A percentile compares a stretch with the other conserved stretches of the same genome.
phyloP scores from a whole-genome alignment of 345 rosid genomes.

The Rhodamnia argentea region DNA sequence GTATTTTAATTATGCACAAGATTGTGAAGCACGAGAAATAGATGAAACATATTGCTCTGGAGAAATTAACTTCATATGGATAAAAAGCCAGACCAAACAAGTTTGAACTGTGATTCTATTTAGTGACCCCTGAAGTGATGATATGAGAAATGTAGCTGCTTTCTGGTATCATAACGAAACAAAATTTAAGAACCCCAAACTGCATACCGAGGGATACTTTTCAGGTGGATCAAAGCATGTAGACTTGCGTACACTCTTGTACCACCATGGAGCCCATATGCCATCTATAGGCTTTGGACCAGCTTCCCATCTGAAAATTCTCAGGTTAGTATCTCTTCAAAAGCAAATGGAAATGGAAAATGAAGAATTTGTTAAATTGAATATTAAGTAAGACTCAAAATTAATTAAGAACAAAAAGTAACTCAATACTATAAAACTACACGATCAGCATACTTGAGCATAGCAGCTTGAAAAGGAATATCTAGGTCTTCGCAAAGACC shows the following conservation, averaged over 20 bases:
- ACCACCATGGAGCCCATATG: slow-evolving; percentile 89
- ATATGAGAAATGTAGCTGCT: not conserved
- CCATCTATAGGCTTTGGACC: slow-evolving; percentile 87
- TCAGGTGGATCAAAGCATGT: slow-evolving; percentile 40
- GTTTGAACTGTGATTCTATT: not conserved
- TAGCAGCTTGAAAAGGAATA: slow-evolving; percentile 63
- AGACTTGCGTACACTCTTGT: slow-evolving; percentile 50
- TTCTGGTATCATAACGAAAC: not conserved
- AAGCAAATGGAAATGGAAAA: not conserved
- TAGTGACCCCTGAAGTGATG: not conserved
- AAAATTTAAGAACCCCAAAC: slow-evolving; percentile 1
- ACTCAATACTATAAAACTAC: not conserved
- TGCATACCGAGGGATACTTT: slow-evolving; percentile 49
- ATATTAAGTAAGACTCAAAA: not conserved
- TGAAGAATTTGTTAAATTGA: not conserved
- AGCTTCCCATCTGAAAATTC: slow-evolving; percentile 71
- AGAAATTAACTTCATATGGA: not conserved
- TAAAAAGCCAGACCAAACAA: not conserved
- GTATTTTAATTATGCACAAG: not conserved
- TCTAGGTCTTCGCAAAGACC: slow-evolving; percentile 68
- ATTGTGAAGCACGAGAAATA: not conserved
- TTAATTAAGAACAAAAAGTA: not conserved
- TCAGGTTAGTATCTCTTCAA: not conserved
- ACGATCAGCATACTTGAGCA: slow-evolving; percentile 51
- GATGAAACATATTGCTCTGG: not conserved